Conservation (phyloP, 192 early-diverging fungal genomes). For the Spinellus fusiger region DNA sequence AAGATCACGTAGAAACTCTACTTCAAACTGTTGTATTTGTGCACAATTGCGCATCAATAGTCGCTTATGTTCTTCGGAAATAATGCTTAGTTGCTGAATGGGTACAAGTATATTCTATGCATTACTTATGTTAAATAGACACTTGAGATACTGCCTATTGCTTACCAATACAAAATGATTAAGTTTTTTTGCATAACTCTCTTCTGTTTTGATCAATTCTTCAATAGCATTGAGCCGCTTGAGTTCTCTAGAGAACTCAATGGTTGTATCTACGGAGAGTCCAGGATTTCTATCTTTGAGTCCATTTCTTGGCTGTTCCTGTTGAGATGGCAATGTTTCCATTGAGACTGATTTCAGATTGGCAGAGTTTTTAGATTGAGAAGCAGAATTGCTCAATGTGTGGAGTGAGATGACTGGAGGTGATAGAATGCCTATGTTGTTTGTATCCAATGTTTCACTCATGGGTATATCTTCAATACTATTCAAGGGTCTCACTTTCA, state of each 20-base stretch:
- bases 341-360: no score
- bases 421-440: neutral
- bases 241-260: neutral
- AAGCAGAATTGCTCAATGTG: neutral
- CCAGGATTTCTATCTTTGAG: neutral
- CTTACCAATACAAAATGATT: constrained; percentile 17
- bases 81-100: constrained; percentile 16
- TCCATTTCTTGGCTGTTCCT: no score
- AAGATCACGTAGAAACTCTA: constrained; percentile 16
- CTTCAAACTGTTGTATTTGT: constrained; percentile 27
- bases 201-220: constrained; percentile 30
- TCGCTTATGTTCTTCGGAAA: constrained; percentile 19
- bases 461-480: no score
- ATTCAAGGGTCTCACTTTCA: no score
- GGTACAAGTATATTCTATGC: constrained; percentile 18
- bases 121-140: neutral
- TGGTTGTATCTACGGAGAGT: neutral
- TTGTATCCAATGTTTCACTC: neutral
- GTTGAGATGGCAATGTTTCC: no score
- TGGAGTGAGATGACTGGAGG: neutral
- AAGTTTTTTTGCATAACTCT: constrained; percentile 14
- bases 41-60: constrained; percentile 22
- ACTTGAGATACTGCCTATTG: neutral
- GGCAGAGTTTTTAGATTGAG: no score
- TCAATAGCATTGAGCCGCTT: constrained; percentile 21